Base-by-base conservation (phyloP, 768 basidiomycete genomes). In the Lentinula sp. region DNA sequence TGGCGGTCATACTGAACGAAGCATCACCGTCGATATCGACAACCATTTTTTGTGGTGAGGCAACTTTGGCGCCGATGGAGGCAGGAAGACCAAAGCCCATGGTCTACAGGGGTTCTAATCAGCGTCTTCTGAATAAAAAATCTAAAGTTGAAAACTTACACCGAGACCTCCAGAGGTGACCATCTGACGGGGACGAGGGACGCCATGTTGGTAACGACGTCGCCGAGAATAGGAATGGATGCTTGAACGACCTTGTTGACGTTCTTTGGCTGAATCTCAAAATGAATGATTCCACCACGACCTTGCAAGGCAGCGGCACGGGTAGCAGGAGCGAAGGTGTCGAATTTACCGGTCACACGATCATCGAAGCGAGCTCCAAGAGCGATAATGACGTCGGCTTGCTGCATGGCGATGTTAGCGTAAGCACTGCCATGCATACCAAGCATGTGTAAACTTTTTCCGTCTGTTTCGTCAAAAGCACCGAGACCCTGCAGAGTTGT, bases 351-450 rank as follows among this genome's bases (percentile, higher is more conserved):
- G 3, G 95, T 98, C 7, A 98, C 95, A 70, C 96, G 95, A 74
- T 99, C 97, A 69, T 99, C 97, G 70, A 99, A 99, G 43, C 97
- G 87, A 23, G 85, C 93, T 54, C 97, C 97, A 40, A 99, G 88
- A 21, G 96, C 95, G 65, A 99, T 95, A 78, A 99, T 93, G 60
- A 98, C 88, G 70, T 99, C 97, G 45, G 97, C 97, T 54, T 91
- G 78, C 75, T 99, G 97, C 84, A 99, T 98, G 3, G 96, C 96
- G 46, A 97, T 76, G 76, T 99, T 99, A 67, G 97, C 97, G 68
- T 98, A 98, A 4, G 95, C 94, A 32, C 86, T 87, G 4, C 97
- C 97, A 77, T 98, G 97, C 97, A 98, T 98, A 61, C 96, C 96
- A 59, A 99, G 84, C 96, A 98, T 98, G 73, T 98, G 95, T 70